These are phyloP conservation scores for Chlamydomonas incerta DNA, from an alignment of 139 green algal genomes.

Conservation along the genomic window DNA sequence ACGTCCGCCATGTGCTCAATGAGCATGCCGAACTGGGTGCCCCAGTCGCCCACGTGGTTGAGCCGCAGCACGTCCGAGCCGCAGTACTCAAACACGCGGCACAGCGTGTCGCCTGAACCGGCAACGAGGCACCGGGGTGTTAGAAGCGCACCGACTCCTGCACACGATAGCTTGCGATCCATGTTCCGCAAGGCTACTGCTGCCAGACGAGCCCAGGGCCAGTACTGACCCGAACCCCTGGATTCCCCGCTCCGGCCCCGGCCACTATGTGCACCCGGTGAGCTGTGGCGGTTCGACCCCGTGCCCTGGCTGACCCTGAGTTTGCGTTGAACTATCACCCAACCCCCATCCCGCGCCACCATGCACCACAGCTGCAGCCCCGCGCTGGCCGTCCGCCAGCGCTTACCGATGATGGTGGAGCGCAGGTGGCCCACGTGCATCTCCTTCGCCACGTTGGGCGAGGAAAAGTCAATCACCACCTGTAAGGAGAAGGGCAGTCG, in stretches of 20 bases:
- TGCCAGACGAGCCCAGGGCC: too few species aligned
- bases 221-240: too few species aligned
- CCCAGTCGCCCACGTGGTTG: constrained; percentile 99
- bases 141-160: too few species aligned
- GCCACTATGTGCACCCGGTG: too few species aligned
- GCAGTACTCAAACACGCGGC: constrained; percentile 88
- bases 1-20: constrained; percentile 90
- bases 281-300: too few species aligned
- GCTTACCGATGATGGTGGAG: constrained; percentile 96
- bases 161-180: too few species aligned
- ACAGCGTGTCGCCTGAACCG: constrained; percentile 75
- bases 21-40: constrained; percentile 99
- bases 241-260: too few species aligned
- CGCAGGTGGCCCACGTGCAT: constrained; percentile 99
- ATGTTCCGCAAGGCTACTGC: too few species aligned
- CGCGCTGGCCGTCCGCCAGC: background rate
- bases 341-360: too few species aligned
- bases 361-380: background rate
- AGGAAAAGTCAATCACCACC: constrained; percentile 96
- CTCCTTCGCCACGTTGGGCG: constrained; percentile 99
- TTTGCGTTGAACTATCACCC: too few species aligned
- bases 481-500: background rate
- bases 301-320: too few species aligned
- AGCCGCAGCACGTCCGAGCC: constrained; percentile 90
- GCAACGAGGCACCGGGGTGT: too few species aligned